A percentile compares a stretch with the other conserved stretches of the same genome.
Evolutionary conservation across 2,329 filamentous ascomycete genomes (phyloP).

Genomic region (Aspergillus candidus): DNA sequence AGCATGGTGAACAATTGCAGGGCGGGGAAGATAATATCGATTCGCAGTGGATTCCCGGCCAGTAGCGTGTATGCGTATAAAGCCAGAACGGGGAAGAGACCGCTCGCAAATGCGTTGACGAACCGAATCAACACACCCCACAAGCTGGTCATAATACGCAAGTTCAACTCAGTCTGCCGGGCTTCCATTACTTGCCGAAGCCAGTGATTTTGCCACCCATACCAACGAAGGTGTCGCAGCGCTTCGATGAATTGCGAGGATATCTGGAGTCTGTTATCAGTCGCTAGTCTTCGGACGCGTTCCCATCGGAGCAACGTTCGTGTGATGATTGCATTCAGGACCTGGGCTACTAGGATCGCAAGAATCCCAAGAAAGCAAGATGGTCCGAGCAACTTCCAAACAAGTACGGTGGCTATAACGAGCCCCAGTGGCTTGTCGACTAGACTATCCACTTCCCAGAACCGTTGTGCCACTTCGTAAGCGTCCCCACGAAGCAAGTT

Average conservation of each 20-base stretch:
- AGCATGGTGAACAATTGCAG: constrained; percentile 73
- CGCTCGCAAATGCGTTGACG: constrained; percentile 64
- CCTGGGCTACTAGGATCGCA: constrained; percentile 63
- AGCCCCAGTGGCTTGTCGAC: constrained; percentile 71
- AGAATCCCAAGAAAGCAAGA: constrained; percentile 68
- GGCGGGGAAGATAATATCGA: constrained; percentile 82
- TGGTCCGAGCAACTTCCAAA: constrained; percentile 74
- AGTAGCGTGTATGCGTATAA: constrained; percentile 76
- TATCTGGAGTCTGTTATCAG: constrained; percentile 71
- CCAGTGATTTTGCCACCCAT: constrained; percentile 76
- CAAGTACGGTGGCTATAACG: constrained; percentile 65
- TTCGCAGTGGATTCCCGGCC: constrained; percentile 60
- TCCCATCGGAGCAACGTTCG: constrained; percentile 63
- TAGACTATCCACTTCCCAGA: constrained; percentile 80
- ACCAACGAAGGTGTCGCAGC: constrained; percentile 73
- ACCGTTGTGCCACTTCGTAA: constrained; percentile 46
- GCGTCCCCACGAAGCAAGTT: constrained; percentile 66
- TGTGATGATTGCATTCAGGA: constrained; percentile 63
- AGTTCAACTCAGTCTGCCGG: constrained; percentile 60
- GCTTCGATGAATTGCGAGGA: constrained; percentile 83
- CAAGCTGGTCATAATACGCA: constrained; percentile 58
- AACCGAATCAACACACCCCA: constrained; percentile 60
- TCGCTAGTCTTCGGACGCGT: constrained; percentile 62
- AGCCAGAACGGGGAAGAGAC: constrained; percentile 70
- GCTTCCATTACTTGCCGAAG: constrained; percentile 62